These are phyloP conservation scores for Sporothrix sp. DNA, from an alignment of 2,329 filamentous ascomycete genomes.

Conservation along the genomic window DNA sequence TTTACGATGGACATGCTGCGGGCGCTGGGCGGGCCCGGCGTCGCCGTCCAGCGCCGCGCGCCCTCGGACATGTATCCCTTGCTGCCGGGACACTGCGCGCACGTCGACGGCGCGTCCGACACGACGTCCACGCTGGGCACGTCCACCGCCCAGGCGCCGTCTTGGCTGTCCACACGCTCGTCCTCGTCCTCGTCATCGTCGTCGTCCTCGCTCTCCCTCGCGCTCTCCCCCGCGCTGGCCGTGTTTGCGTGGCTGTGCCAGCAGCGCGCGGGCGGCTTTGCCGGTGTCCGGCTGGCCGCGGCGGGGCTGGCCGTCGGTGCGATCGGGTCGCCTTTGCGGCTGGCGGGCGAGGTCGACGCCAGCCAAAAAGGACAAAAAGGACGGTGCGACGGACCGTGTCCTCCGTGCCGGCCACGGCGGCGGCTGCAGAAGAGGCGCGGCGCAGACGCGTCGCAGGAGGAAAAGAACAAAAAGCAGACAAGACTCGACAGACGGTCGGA, in stretches of 20 bases:
- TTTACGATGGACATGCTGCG: not conserved
- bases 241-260: not conserved
- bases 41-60: constrained; percentile 14
- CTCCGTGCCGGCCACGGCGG: not conserved
- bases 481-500: too few species aligned
- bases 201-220: not conserved
- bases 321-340: not conserved
- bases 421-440: not conserved
- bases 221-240: not conserved
- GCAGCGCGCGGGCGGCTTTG: not conserved
- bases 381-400: too few species aligned
- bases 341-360: not conserved
- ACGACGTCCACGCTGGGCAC: too few species aligned
- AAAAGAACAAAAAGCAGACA: not conserved
- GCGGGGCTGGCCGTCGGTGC: constrained; percentile 8
- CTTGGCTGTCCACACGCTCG: constrained; percentile 4
- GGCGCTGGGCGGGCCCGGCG: not conserved
- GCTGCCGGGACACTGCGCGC: constrained; percentile 23
- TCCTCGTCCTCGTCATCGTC: not conserved
- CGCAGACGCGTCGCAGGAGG: not conserved
- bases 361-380: too few species aligned
- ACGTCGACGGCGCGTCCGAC: constrained; percentile 6
- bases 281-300: not conserved
- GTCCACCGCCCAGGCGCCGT: too few species aligned
- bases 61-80: constrained; percentile 27